phyloP scores from a whole-genome alignment of 768 basidiomycete species.

The Boletus sensibilis region DNA sequence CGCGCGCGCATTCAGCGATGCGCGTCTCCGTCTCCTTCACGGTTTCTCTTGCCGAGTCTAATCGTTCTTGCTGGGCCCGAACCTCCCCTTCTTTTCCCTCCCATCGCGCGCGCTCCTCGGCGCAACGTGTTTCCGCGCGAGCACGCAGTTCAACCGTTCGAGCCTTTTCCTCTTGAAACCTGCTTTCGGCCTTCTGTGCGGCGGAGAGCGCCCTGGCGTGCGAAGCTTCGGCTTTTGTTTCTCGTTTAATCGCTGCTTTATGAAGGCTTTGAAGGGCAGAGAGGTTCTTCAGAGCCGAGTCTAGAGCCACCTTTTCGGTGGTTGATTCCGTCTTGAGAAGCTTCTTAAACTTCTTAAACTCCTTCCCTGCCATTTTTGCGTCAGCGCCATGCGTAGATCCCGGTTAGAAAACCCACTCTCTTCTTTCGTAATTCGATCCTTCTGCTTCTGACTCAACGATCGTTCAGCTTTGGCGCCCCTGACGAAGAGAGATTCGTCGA shows the following conservation, averaged over 20 bases:
- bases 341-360: constrained; percentile 61
- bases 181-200: constrained; percentile 64
- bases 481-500: constrained; percentile 39
- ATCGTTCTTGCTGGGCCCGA: constrained; percentile 42
- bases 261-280: constrained; percentile 69
- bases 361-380: constrained; percentile 42
- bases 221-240: constrained; percentile 52
- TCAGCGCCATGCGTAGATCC: background rate
- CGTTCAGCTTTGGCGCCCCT: constrained; percentile 50
- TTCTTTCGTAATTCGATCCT: constrained; percentile 46
- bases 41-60: constrained; percentile 51
- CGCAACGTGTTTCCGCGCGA: constrained; percentile 41
- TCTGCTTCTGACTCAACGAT: constrained; percentile 49
- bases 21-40: constrained; percentile 59
- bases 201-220: constrained; percentile 53
- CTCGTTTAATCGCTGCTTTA: constrained; percentile 62
- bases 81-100: constrained; percentile 52
- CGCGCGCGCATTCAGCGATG: constrained; percentile 68
- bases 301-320: constrained; percentile 61
- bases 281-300: constrained; percentile 61
- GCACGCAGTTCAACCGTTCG: constrained; percentile 51
- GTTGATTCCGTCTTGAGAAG: constrained; percentile 70
- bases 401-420: constrained; percentile 42
- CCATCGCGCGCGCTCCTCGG: constrained; percentile 60
- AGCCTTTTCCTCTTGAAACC: constrained; percentile 59